Percentiles rank a stretch among this genome's conserved stretches.
phyloP scores from a whole-genome alignment of 805 yeast genomes.

The Blastobotrys chiropterorum region DNA sequence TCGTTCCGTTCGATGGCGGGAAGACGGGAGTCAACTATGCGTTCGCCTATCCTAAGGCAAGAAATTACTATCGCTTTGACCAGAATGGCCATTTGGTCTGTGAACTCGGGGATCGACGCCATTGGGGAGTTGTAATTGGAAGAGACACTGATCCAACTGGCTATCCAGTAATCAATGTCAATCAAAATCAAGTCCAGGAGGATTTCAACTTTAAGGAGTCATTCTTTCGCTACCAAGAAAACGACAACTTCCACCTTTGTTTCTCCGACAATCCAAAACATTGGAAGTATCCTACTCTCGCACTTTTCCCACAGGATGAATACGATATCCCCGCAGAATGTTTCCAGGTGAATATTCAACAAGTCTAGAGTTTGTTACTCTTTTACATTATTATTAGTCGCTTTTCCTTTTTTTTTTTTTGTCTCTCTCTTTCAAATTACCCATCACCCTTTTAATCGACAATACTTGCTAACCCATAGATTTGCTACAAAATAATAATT shows the following conservation, averaged over 20 bases:
- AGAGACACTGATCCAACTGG: neutral
- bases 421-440: neutral
- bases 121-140: neutral
- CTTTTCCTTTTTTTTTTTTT: neutral
- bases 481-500: neutral
- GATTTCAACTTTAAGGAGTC: neutral
- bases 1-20: neutral
- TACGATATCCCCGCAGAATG: neutral
- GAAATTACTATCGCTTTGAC: neutral
- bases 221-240: neutral
- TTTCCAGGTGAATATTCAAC: neutral
- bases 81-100: neutral
- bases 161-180: neutral
- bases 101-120: neutral
- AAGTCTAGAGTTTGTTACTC: neutral
- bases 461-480: neutral
- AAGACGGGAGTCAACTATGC: neutral
- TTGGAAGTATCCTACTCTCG: neutral
- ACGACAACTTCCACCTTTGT: neutral
- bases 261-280: neutral
- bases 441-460: too few species aligned
- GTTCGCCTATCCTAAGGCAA: neutral
- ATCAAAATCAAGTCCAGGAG: neutral
- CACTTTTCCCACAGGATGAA: neutral
- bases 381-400: too few species aligned